A percentile compares a stretch with the other conserved stretches of the same genome.
phyloP scores from a whole-genome alignment of 306 rosid species.

The Delonix regia region DNA sequence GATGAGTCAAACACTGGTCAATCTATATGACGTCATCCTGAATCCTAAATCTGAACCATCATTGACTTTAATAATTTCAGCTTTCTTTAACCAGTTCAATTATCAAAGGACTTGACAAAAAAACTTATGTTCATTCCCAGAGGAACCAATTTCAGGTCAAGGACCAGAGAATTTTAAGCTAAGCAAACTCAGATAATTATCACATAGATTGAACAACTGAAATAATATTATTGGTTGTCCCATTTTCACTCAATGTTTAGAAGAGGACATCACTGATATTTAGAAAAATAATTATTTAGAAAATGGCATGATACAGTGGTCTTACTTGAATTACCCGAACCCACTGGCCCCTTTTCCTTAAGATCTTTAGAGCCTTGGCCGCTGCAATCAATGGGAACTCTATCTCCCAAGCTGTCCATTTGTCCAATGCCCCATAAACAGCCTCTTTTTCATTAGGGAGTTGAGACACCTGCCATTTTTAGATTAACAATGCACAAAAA shows the following conservation, averaged over 20 bases:
- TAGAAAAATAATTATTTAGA: slow-evolving; percentile 2
- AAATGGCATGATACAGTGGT: background rate
- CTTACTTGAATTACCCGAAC: slow-evolving; percentile 77
- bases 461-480: slow-evolving; percentile 56
- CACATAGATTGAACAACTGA: background rate
- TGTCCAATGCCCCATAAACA: slow-evolving; percentile 88
- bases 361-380: slow-evolving; percentile 76
- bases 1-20: background rate
- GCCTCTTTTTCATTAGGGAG: slow-evolving; percentile 88
- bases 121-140: slow-evolving; percentile 16
- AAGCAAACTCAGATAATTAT: slow-evolving; percentile 13
- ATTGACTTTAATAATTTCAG: slow-evolving; percentile 2
- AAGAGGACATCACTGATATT: background rate
- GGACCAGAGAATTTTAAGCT: background rate
- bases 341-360: slow-evolving; percentile 75
- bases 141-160: background rate
- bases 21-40: background rate
- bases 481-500: slow-evolving; percentile 27
- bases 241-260: background rate
- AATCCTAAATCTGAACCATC: background rate
- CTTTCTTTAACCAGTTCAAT: slow-evolving; percentile 16
- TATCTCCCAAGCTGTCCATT: slow-evolving; percentile 95
- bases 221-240: background rate
- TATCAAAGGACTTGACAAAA: background rate
- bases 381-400: slow-evolving; percentile 92